Percentiles rank a stretch among this genome's conserved stretches.
phyloP scores from a whole-genome alignment of 2,329 filamentous ascomycete species.

The Fusarium sp. region DNA sequence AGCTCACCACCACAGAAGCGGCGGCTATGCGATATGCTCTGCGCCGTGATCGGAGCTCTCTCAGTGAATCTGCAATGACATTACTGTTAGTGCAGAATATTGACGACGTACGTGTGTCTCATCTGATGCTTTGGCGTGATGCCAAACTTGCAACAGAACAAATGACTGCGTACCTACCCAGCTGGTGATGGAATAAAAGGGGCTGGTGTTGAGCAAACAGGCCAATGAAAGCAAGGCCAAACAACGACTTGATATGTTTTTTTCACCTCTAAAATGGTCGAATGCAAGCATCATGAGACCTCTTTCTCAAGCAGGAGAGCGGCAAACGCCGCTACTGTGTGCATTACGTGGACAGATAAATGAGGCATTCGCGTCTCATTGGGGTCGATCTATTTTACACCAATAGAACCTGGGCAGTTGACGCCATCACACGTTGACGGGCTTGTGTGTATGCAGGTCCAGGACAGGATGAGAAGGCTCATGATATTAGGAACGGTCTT shows the following conservation, averaged over 20 bases:
- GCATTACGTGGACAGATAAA: constrained; percentile 28
- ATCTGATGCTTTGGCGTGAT: not conserved
- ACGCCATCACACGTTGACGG: constrained; percentile 1
- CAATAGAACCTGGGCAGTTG: constrained; percentile 15
- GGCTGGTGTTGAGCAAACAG: not conserved
- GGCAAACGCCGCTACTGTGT: constrained; percentile 5
- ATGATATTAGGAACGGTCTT: constrained; percentile 9
- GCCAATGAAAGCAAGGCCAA: not conserved
- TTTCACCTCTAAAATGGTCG: not conserved
- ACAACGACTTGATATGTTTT: not conserved
- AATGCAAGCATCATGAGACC: not conserved
- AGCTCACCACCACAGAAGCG: not conserved
- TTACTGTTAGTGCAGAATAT: not conserved
- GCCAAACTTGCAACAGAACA: not conserved
- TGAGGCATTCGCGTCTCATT: constrained; percentile 19
- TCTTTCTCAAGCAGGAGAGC: not conserved
- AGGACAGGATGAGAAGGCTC: not conserved
- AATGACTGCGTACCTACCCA: not conserved
- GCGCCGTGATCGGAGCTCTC: not conserved
- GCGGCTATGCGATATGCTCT: too few relatives aligned
- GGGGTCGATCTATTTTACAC: constrained; percentile 10
- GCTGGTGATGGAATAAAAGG: not conserved
- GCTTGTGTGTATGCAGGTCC: not conserved
- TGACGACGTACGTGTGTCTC: not conserved
- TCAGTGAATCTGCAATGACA: not conserved